Evolutionary conservation across 169 alveolate species (phyloP).

Genomic region (Eimeria necatrix): DNA sequence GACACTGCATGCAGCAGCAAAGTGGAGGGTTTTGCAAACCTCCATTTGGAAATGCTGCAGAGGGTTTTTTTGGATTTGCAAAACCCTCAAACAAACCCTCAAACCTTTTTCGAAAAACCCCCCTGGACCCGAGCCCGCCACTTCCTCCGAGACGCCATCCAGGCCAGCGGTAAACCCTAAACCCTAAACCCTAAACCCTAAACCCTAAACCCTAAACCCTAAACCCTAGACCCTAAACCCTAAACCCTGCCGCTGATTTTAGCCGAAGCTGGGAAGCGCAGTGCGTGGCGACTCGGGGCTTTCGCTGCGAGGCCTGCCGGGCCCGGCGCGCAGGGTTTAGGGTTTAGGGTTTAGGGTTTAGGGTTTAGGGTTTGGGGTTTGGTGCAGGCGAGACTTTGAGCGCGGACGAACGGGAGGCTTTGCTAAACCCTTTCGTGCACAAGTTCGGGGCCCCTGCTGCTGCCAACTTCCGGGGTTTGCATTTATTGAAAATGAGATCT

Average conservation of each 20-base stretch:
- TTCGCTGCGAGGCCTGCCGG: no score
- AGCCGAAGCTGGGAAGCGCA: no score
- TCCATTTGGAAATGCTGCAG: neutral
- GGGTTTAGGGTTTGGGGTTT: no score
- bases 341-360: no score
- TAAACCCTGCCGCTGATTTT: no score
- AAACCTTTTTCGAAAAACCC: neutral
- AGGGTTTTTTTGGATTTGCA: neutral
- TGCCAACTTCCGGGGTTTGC: neutral
- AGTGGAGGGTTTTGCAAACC: no score
- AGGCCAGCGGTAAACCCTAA: neutral
- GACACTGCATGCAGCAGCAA: no score
- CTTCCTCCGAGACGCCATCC: neutral
- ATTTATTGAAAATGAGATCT: neutral
- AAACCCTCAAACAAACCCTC: neutral
- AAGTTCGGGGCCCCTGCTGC: neutral
- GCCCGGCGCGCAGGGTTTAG: no score
- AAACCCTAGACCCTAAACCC: no score
- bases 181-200: no score
- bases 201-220: no score
- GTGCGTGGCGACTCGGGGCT: no score
- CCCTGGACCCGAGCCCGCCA: neutral
- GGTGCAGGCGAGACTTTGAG: neutral
- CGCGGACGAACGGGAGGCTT: neutral
- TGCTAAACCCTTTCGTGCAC: neutral